Conservation (phyloP, 352 stramenopile genomes). For the Pythium aristosporum region DNA sequence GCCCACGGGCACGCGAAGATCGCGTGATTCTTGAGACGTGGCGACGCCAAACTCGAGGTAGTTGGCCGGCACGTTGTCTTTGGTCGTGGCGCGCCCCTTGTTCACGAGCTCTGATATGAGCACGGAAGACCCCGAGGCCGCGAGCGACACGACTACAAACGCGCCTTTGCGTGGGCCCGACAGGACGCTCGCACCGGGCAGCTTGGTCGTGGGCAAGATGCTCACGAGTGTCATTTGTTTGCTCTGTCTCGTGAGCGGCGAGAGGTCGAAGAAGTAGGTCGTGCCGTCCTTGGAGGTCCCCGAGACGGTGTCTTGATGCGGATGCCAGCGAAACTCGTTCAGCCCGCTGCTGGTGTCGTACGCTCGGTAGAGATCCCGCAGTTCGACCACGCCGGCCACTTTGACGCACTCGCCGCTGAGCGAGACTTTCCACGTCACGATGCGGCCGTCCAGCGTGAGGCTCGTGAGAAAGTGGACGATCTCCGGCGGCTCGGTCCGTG, state of each 20-base stretch:
- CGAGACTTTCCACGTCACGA: conserved; percentile 69
- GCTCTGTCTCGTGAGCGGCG: conserved; percentile 45
- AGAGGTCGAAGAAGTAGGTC: conserved; percentile 68
- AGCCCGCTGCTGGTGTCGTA: conserved; percentile 61
- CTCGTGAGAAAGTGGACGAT: conserved; percentile 44
- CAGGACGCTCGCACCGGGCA: conserved; percentile 44
- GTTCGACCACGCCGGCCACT: conserved; percentile 37
- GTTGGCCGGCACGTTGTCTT: conserved; percentile 54
- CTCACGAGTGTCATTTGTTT: conserved; percentile 39
- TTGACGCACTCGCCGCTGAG: conserved; percentile 35
- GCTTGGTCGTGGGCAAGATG: conserved; percentile 52
- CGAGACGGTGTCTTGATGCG: conserved; percentile 55
- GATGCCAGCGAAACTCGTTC: conserved; percentile 62
- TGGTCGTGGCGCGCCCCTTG: conserved; percentile 49
- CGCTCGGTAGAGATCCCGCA: conserved; percentile 53
- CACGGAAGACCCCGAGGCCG: conserved; percentile 39
- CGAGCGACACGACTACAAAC: conserved; percentile 47
- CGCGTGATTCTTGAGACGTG: conserved; percentile 47
- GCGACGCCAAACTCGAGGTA: conserved; percentile 54
- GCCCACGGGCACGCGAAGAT: conserved; percentile 29
- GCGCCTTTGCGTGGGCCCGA: conserved; percentile 42
- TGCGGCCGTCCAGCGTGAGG: conserved; percentile 54
- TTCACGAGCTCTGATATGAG: conserved; percentile 52
- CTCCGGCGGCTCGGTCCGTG: conserved; percentile 1
- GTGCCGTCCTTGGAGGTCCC: conserved; percentile 61